Conservation (phyloP, 2,329 filamentous ascomycete genomes). For the Domatiomyces catenatus region DNA sequence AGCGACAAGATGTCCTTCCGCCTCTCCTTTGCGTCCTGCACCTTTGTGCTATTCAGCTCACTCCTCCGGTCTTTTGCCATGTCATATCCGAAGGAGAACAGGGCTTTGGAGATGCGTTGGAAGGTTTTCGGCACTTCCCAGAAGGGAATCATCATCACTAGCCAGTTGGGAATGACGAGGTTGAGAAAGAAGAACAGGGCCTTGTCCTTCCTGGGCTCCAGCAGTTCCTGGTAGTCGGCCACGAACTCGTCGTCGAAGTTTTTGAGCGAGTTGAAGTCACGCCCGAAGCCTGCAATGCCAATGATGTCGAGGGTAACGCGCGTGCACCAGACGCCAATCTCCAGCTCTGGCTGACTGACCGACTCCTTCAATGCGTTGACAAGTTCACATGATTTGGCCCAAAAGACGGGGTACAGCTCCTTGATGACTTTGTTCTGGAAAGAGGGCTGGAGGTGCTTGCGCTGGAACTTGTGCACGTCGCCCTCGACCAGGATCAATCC, state of each 20-base stretch:
- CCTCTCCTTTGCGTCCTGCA: conserved; percentile 24
- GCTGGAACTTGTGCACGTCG: conserved; percentile 2
- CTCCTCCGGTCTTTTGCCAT: conserved; percentile 19
- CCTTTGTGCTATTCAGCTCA: conserved; percentile 23
- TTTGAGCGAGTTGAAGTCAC: conserved; percentile 43
- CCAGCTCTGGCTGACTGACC: conserved; percentile 19
- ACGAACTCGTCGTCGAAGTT: conserved; percentile 45
- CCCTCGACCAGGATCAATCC: conserved; percentile 2
- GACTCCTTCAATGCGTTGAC: background rate
- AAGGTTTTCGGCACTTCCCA: conserved; percentile 27
- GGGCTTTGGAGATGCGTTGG: conserved; percentile 21
- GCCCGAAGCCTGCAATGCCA: conserved; percentile 37
- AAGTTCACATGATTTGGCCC: background rate
- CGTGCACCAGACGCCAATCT: conserved; percentile 22
- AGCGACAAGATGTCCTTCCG: conserved; percentile 63
- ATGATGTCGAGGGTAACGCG: conserved; percentile 40
- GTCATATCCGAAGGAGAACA: conserved; percentile 26
- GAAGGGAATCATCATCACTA: conserved; percentile 28
- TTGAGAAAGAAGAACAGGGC: conserved; percentile 45
- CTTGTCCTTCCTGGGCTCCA: conserved; percentile 36
- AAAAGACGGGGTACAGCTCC: conserved; percentile 3
- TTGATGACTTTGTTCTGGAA: conserved; percentile 1
- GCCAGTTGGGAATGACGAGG: conserved; percentile 46
- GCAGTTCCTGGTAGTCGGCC: conserved; percentile 39
- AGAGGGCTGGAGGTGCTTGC: background rate